These are phyloP conservation scores for Curvularia spicifera DNA, from an alignment of 2,329 filamentous ascomycete species.

Conservation along the genomic window DNA sequence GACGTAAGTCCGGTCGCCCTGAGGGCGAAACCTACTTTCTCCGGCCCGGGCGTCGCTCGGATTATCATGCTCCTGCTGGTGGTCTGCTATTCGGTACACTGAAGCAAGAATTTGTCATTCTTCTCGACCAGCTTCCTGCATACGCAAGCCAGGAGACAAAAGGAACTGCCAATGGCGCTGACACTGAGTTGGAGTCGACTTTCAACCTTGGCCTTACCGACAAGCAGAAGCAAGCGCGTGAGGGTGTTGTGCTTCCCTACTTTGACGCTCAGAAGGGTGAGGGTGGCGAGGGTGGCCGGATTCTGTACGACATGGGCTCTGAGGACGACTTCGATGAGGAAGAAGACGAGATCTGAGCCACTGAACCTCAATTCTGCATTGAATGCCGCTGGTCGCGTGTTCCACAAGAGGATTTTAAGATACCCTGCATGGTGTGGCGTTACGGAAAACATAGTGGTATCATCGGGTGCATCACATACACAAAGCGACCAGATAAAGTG, in stretches of 20 bases:
- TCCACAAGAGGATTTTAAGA: slow-evolving; percentile 6
- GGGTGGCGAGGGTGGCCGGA: slow-evolving; percentile 84
- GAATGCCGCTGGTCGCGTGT: slow-evolving; percentile 3
- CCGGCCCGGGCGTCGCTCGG: slow-evolving; percentile 22
- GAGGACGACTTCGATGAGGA: slow-evolving; percentile 98
- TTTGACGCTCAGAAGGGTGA: slow-evolving; percentile 89
- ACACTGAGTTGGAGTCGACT: slow-evolving; percentile 62
- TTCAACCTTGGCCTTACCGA: slow-evolving; percentile 89
- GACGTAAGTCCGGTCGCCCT: slow-evolving; percentile 79
- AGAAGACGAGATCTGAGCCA: slow-evolving; percentile 79
- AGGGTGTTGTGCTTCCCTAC: slow-evolving; percentile 91
- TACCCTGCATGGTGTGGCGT: slow-evolving; percentile 23
- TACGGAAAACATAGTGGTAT: background rate
- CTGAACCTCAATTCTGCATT: background rate
- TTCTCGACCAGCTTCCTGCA: slow-evolving; percentile 76
- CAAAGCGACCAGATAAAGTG: background rate
- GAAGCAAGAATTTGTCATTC: slow-evolving; percentile 59
- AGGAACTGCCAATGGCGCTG: slow-evolving; percentile 34
- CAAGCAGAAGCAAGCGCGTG: slow-evolving; percentile 83
- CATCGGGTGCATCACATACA: background rate
- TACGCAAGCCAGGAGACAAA: slow-evolving; percentile 26
- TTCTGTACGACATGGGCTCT: slow-evolving; percentile 93
- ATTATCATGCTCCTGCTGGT: slow-evolving; percentile 24
- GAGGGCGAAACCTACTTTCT: slow-evolving; percentile 73
- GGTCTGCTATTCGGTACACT: slow-evolving; percentile 41